Base-by-base conservation (phyloP, 2,329 filamentous ascomycete species). In the Apiospora sp. region DNA sequence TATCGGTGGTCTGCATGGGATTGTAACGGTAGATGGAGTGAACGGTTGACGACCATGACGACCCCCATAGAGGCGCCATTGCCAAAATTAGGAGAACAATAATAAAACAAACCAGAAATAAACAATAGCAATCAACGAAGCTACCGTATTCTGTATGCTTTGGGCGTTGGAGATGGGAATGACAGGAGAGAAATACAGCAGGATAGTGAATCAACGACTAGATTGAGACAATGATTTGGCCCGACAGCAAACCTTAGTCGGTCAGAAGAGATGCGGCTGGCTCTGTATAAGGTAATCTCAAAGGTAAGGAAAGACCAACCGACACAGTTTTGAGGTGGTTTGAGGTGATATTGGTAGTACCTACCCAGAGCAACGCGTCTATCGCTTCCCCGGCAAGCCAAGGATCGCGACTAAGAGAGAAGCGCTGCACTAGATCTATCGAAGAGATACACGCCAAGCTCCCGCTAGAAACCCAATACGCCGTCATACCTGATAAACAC, bases 31-130 rank as follows among this genome's bases (percentile, higher is more conserved):
- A 76, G 19, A 77, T 68, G 44, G 77, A 79, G 51, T 73, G 73
- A 75, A 78, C 77, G n/a, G 75, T 76, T 49, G 79, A 79, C 16
- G 78, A 78, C 77, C 75, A 79, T 37, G 76, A 78, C 10, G 78
- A 79, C 16, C 78, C 75, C 78, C 76, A 78, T 61, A 80, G 76
- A 71, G 79, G 77, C 72, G 79, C 76, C 79, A 81, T 81, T 68
- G 8, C 51, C 54, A 12, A 61, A 69, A 70, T 37, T 30, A 64
- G 71, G 37, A 71, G 14, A 34, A 49, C 24, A 14, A 12, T 10
- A n/a, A 7, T n/a, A 49, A 19, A 49, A 49, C 22, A n/a, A n/a
- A n/a, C 7, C 3, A 49, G 48, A 49, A 22, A 49, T 12, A 27
- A 27, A n/a, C 12, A 51, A 13, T 4, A 13, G 24, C 14, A 27